These are phyloP conservation scores for Chrysoporthe puriensis DNA, from an alignment of 2,329 filamentous ascomycete species.

Conservation along the genomic window DNA sequence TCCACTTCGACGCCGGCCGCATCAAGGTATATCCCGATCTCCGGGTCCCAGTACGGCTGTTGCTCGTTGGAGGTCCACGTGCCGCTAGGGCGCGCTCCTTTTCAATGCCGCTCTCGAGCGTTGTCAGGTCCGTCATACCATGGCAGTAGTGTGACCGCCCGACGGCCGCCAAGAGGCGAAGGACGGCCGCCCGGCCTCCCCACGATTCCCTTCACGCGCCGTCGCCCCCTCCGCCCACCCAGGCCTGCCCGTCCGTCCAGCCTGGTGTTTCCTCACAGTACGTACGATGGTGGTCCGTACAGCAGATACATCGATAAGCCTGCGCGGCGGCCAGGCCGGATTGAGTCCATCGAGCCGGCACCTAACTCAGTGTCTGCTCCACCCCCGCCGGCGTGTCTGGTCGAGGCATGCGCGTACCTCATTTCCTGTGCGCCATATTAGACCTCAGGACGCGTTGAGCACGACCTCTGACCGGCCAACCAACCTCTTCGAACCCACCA, in stretches of 20 bases:
- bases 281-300: background rate
- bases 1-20: background rate
- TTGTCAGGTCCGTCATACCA: background rate
- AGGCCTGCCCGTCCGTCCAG: background rate
- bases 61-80: no score
- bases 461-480: background rate
- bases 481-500: background rate
- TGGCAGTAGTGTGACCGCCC: no score
- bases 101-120: background rate
- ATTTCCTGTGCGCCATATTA: background rate
- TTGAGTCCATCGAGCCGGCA: background rate
- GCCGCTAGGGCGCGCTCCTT: background rate
- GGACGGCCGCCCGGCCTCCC: background rate
- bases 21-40: background rate
- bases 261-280: background rate
- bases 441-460: background rate
- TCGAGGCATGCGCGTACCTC: constrained; percentile 3
- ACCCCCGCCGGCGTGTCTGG: no score
- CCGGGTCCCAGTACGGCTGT: no score
- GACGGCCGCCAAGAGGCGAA: no score
- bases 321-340: background rate
- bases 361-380: background rate
- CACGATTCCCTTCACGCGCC: background rate
- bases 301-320: background rate
- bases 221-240: background rate